phyloP scores from a whole-genome alignment of 129 eudicot species.

The Heracleum sosnowskyi region DNA sequence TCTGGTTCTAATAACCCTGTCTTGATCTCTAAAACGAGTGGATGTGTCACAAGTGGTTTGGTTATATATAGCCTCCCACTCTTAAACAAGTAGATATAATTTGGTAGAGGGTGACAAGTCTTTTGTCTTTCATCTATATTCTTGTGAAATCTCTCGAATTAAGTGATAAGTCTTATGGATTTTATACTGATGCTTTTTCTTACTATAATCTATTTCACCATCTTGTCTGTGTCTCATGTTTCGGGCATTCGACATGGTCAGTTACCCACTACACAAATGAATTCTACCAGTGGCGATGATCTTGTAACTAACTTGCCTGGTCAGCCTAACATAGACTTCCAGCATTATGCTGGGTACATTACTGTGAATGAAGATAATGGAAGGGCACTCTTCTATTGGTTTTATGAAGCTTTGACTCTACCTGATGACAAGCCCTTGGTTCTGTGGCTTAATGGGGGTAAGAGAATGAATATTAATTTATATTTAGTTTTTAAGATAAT shows the following conservation, averaged over 20 bases:
- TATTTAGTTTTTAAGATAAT: not conserved
- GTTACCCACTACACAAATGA: constrained; percentile 28
- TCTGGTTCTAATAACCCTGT: not conserved
- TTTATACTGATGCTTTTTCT: constrained; percentile 23
- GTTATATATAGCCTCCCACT: constrained; percentile 14
- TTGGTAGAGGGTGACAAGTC: constrained; percentile 26
- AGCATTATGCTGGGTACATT: constrained; percentile 76
- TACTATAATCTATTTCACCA: constrained; percentile 18
- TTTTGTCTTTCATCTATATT: constrained; percentile 35
- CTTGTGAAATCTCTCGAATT: constrained; percentile 27
- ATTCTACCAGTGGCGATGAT: constrained; percentile 32
- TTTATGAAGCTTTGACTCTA: constrained; percentile 60
- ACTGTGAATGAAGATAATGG: constrained; percentile 65
- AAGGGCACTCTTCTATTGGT: constrained; percentile 84
- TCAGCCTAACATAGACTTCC: constrained; percentile 55
- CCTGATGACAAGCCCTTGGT: constrained; percentile 79
- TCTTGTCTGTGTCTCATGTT: constrained; percentile 24
- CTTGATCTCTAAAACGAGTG: not conserved
- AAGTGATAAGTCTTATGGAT: constrained; percentile 34
- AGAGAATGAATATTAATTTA: constrained; percentile 10
- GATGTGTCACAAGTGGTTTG: constrained; percentile 30
- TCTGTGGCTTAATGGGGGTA: constrained; percentile 92
- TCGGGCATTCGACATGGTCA: constrained; percentile 45
- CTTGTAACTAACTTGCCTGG: constrained; percentile 62
- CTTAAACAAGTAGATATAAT: constrained; percentile 17